Evolutionary conservation across 495 filamentous ascomycete genomes (phyloP).

Genomic region (Talaromyces ruber): DNA sequence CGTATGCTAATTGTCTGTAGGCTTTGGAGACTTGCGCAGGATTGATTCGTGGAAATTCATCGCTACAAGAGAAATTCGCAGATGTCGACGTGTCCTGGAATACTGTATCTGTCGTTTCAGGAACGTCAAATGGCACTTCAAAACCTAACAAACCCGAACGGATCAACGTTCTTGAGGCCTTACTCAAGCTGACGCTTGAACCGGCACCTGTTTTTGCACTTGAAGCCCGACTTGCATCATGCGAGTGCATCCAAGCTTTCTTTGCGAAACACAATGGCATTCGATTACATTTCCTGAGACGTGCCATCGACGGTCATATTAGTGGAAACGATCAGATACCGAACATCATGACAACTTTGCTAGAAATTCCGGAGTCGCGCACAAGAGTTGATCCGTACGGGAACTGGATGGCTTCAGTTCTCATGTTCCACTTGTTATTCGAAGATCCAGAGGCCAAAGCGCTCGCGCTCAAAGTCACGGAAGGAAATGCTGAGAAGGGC

Average conservation of each 20-base stretch:
- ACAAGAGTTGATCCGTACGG: slow-evolving; percentile 75
- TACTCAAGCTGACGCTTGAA: slow-evolving; percentile 80
- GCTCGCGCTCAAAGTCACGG: slow-evolving; percentile 70
- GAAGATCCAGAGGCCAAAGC: slow-evolving; percentile 75
- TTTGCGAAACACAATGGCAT: slow-evolving; percentile 72
- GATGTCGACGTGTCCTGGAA: slow-evolving; percentile 51
- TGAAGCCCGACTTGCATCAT: slow-evolving; percentile 75
- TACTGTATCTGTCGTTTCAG: slow-evolving; percentile 10
- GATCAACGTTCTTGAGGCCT: slow-evolving; percentile 86
- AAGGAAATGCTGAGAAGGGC: slow-evolving; percentile 82
- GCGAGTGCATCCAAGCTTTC: slow-evolving; percentile 87
- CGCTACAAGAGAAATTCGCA: slow-evolving; percentile 80
- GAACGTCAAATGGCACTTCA: slow-evolving; percentile 33
- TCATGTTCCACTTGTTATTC: slow-evolving; percentile 82
- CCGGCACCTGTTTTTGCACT: slow-evolving; percentile 57
- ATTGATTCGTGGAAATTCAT: slow-evolving; percentile 72
- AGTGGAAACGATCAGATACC: slow-evolving; percentile 74
- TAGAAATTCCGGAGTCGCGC: slow-evolving; percentile 50
- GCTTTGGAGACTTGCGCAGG: slow-evolving; percentile 81
- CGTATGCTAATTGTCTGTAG: slow-evolving; percentile 28
- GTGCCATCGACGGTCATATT: slow-evolving; percentile 82
- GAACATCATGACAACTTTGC: slow-evolving; percentile 81
- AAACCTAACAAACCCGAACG: slow-evolving; percentile 38
- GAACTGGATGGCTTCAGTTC: slow-evolving; percentile 82
- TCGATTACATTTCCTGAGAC: slow-evolving; percentile 70